Evolutionary conservation across 495 filamentous ascomycete species (phyloP), one percentile per base, ranked within the genome.

Genomic region (Achaetomiella virescens): DNA sequence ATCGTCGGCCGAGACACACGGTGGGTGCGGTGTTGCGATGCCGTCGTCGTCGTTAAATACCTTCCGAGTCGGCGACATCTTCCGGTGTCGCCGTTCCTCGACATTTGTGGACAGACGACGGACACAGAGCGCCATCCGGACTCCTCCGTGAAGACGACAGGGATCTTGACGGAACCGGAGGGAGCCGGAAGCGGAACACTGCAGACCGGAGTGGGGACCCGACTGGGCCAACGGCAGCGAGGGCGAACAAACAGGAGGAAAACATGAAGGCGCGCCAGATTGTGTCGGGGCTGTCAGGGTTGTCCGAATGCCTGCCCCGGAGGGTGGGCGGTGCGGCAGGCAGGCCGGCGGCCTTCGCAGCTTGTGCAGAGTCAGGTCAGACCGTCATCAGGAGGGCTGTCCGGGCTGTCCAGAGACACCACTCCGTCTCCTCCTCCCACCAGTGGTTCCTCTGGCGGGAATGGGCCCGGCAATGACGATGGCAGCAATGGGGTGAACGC

Each of bases 251-350:
- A n/a, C 4, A 21, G 6, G 20, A 38, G 33, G 31, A 0, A n/a
- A 43, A 25, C 14, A 54, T 54, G 52, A 38, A 25, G 21, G 31
- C 20, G 8, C 52, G 42, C 15, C 52, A 46, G 6, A 3, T 54
- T 1, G 29, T 46, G 1, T 38, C 52, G 15, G 52, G 31, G 20
- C 41, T 54, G 9, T 10, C 41, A 1, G 18, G 41, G 21, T 9
- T 31, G 7, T 27, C 37, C 15, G 42, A 22, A 2, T 46, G 18
- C 42, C 52, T 38, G 2, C 21, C 41, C 2, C 29, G 41, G 33
- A 46, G 33, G 7, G 11, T n/a, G 1, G n/a, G 7, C 42, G 15
- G n/a, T 31, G 11, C 18, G 36, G 3, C 29, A 31, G 22, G 41
- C 33, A 2, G 14, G 41, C 0, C 31, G 42, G 17, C 46, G 52